Conservation (phyloP, 164 flowering plant species). For the Warburgia ugandensis region DNA sequence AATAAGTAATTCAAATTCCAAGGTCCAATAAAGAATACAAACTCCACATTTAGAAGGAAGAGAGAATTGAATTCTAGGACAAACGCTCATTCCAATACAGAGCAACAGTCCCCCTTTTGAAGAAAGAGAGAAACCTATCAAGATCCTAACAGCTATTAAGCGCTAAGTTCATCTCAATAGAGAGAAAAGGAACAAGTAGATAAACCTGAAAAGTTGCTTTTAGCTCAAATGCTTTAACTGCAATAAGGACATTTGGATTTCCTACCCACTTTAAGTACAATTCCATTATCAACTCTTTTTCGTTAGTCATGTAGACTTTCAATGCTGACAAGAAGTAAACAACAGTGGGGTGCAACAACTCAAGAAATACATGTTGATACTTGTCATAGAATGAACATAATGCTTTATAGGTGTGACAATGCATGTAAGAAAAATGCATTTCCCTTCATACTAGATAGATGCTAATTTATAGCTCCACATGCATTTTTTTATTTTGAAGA, state of each 20-base stretch:
- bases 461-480: no score
- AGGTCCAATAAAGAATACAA: background rate
- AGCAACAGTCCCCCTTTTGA: no score
- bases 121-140: no score
- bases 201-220: constrained; percentile 47
- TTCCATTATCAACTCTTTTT: constrained; percentile 96
- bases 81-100: no score
- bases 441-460: no score
- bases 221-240: constrained; percentile 82
- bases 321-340: constrained; percentile 43
- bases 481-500: no score
- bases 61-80: no score
- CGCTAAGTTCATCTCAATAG: background rate
- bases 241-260: constrained; percentile 77
- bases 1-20: background rate
- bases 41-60: no score
- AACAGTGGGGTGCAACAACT: background rate
- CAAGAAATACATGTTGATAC: no score
- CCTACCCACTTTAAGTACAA: constrained; percentile 89
- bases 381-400: no score
- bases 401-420: no score
- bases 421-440: no score
- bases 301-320: constrained; percentile 87
- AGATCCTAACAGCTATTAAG: background rate
- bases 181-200: background rate